Evolutionary conservation across 768 basidiomycete species (phyloP).

Genomic region (Suillus decipiens): DNA sequence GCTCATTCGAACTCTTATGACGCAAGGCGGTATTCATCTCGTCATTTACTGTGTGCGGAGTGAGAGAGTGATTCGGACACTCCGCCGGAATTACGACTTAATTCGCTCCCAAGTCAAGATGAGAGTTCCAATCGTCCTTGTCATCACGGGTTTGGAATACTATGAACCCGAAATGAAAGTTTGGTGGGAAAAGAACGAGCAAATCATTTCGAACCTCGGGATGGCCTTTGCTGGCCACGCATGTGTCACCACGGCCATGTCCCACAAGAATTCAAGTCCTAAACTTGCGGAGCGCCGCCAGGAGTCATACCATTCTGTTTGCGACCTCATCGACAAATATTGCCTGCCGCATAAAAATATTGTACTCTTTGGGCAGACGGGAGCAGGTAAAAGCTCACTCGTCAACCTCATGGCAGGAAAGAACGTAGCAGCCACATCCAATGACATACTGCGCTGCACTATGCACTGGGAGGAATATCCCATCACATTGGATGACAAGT

Average conservation of each 20-base stretch:
- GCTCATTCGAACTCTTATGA: background rate
- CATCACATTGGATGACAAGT: slow-evolving; percentile 21
- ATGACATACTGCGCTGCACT: slow-evolving; percentile 36
- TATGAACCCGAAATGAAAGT: slow-evolving; percentile 22
- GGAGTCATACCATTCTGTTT: slow-evolving; percentile 37
- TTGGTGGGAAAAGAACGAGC: slow-evolving; percentile 43
- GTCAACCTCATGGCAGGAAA: slow-evolving; percentile 34
- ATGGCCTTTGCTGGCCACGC: background rate
- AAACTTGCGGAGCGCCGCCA: slow-evolving; percentile 11
- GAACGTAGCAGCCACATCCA: slow-evolving; percentile 26
- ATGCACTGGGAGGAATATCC: slow-evolving; percentile 31
- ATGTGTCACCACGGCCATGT: background rate
- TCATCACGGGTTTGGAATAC: slow-evolving; percentile 40
- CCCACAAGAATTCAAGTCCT: slow-evolving; percentile 7
- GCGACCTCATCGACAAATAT: slow-evolving; percentile 39
- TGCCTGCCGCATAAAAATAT: slow-evolving; percentile 28
- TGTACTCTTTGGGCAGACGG: slow-evolving; percentile 43
- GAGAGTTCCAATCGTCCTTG: slow-evolving; percentile 38
- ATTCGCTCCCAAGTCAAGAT: slow-evolving; percentile 38
- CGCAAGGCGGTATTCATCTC: slow-evolving; percentile 36
- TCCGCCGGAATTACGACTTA: slow-evolving; percentile 38
- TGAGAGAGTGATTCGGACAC: slow-evolving; percentile 37
- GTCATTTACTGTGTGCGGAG: slow-evolving; percentile 41
- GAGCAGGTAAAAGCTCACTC: slow-evolving; percentile 34
- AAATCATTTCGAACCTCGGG: background rate